Conservation (phyloP, 1,284 basidiomycete species). For the Apiotrichum veenhuisii region DNA sequence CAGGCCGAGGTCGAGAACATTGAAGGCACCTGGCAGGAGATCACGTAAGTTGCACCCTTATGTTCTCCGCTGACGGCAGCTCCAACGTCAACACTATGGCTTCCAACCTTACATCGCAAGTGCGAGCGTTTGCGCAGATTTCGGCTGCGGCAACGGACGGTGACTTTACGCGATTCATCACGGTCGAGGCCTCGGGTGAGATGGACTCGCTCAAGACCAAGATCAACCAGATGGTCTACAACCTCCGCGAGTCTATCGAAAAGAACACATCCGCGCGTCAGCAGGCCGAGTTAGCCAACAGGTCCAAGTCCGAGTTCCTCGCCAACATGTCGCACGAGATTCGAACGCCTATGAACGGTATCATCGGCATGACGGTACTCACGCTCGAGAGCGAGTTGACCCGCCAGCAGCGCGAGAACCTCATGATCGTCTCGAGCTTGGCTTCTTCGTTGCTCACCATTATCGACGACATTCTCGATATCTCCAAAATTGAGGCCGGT, state of each 20-base stretch:
- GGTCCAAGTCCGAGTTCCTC: constrained; percentile 95
- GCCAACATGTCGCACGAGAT: constrained; percentile 98
- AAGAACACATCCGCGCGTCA: constrained; percentile 98
- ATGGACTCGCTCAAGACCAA: constrained; percentile 99
- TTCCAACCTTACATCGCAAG: constrained; percentile 94
- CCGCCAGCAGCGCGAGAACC: constrained; percentile 89
- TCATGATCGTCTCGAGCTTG: constrained; percentile 91
- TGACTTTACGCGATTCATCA: constrained; percentile 98
- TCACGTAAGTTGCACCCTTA: constrained; percentile 69
- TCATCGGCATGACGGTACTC: constrained; percentile 88
- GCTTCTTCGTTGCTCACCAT: constrained; percentile 91
- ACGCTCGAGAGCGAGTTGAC: constrained; percentile 75
- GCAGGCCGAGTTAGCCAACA: constrained; percentile 92
- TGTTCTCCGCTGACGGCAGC: constrained; percentile 57
- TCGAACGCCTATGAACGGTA: constrained; percentile 97
- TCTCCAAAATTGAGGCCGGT: constrained; percentile 97
- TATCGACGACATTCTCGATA: constrained; percentile 97
- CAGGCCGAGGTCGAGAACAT: constrained; percentile 96
- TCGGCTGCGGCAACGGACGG: constrained; percentile 98
- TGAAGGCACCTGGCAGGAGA: constrained; percentile 97
- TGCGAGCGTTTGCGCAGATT: constrained; percentile 97
- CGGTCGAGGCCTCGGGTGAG: constrained; percentile 95
- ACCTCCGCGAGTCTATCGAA: constrained; percentile 93
- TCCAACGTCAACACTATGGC: constrained; percentile 91
- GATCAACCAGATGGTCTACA: constrained; percentile 88